Conservation (phyloP, 1,284 basidiomycete species). For the Cutaneotrichosporon sp. region DNA sequence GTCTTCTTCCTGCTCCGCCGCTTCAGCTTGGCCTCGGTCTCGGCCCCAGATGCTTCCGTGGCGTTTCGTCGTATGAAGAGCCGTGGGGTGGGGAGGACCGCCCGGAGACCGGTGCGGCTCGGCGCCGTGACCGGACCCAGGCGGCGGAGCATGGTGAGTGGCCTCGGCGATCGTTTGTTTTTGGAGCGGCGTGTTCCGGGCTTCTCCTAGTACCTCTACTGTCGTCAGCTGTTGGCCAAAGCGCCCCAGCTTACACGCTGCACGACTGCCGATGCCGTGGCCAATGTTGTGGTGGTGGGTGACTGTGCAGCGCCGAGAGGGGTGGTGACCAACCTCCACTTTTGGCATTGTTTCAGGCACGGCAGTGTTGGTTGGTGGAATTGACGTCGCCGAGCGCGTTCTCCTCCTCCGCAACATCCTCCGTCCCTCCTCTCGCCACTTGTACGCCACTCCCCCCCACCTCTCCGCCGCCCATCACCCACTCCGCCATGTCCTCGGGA, state of each 20-base stretch:
- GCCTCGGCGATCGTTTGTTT: too few species aligned
- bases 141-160: constrained; percentile 12
- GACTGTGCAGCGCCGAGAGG: not conserved
- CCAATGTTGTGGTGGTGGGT: not conserved
- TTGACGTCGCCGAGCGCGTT: not conserved
- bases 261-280: not conserved
- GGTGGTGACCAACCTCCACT: constrained; percentile 10
- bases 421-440: too few species aligned
- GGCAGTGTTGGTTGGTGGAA: not conserved
- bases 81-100: not conserved
- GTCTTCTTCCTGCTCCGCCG: not conserved
- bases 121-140: constrained; percentile 11
- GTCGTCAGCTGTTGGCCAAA: too few species aligned
- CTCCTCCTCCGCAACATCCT: not conserved
- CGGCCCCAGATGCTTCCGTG: not conserved
- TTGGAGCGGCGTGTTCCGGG: too few species aligned
- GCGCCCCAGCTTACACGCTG: too few species aligned
- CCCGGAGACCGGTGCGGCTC: constrained; percentile 9
- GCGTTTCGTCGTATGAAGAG: not conserved
- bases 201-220: too few species aligned
- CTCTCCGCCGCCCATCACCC: not conserved
- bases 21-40: not conserved
- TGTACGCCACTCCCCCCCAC: not conserved
- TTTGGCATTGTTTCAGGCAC: constrained; percentile 3
- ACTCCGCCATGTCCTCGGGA: constrained; percentile 9